These are phyloP conservation scores for Teunomyces cretensis DNA, from an alignment of 805 yeast genomes.

Conservation along the genomic window DNA sequence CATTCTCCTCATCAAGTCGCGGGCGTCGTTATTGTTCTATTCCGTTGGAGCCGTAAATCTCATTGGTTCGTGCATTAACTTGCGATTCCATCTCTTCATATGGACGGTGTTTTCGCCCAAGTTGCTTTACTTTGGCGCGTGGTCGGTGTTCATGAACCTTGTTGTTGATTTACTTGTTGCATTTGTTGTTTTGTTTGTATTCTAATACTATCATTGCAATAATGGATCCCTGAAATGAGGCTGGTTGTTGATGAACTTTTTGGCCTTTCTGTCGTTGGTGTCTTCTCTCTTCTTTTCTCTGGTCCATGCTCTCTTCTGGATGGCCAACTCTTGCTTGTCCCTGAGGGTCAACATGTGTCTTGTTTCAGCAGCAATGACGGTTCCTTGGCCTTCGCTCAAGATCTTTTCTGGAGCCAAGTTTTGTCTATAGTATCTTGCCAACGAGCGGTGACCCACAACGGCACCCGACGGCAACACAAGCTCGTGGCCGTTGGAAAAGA, in stretches of 20 bases:
- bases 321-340: slow-evolving; percentile 41
- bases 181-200: slow-evolving; percentile 3
- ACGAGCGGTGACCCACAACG: slow-evolving; percentile 42
- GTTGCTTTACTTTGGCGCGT: slow-evolving; percentile 71
- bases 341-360: slow-evolving; percentile 45
- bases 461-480: slow-evolving; percentile 44
- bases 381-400: slow-evolving; percentile 47
- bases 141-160: slow-evolving; percentile 58
- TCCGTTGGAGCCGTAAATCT: slow-evolving; percentile 58
- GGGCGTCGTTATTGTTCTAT: slow-evolving; percentile 53
- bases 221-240: slow-evolving; percentile 55
- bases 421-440: slow-evolving; percentile 44
- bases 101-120: slow-evolving; percentile 99
- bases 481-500: slow-evolving; percentile 36
- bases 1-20: slow-evolving; percentile 32
- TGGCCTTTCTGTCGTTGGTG: slow-evolving; percentile 55
- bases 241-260: slow-evolving; percentile 76
- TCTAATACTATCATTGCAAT: slow-evolving; percentile 15
- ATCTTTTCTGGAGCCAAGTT: slow-evolving; percentile 44
- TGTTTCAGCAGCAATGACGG: slow-evolving; percentile 50
- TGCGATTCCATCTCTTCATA: slow-evolving; percentile 84
- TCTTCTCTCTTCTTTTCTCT: slow-evolving; percentile 52
- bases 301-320: slow-evolving; percentile 60
- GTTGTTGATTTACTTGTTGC: slow-evolving; percentile 25
- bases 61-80: slow-evolving; percentile 64